These are phyloP conservation scores for Leccinum insolens DNA, from an alignment of 1,284 basidiomycete species.

Conservation along the genomic window DNA sequence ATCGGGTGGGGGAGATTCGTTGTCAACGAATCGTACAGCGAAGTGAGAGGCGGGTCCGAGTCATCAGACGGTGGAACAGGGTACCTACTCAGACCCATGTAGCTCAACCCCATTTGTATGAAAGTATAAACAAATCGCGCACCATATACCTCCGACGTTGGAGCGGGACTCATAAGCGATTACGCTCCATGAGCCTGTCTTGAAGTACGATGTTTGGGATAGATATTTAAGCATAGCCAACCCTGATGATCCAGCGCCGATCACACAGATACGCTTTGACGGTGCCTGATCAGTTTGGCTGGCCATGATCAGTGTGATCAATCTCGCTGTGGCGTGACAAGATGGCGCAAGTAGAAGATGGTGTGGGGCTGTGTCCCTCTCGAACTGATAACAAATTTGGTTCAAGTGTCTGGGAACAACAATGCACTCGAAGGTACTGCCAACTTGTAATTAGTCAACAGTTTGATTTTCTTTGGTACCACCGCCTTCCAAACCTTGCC, in stretches of 20 bases:
- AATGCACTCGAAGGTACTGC: too few species aligned
- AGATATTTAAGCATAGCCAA: slow-evolving; percentile 67
- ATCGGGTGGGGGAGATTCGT: slow-evolving; percentile 77
- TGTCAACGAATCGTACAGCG: slow-evolving; percentile 74
- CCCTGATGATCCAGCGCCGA: slow-evolving; percentile 71
- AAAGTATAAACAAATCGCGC: slow-evolving; percentile 16
- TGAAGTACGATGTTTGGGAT: slow-evolving; percentile 57
- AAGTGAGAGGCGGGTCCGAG: slow-evolving; percentile 58
- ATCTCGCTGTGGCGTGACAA: too few species aligned
- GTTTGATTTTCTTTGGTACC: too few species aligned
- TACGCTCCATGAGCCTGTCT: slow-evolving; percentile 57
- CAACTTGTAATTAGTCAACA: too few species aligned
- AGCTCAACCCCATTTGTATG: not conserved
- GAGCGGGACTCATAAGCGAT: slow-evolving; percentile 64
- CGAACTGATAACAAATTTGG: not conserved
- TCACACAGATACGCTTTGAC: slow-evolving; percentile 57
- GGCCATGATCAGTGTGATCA: slow-evolving; percentile 11
- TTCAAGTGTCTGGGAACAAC: too few species aligned
- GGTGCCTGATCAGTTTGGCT: slow-evolving; percentile 1
- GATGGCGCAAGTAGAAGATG: too few species aligned
- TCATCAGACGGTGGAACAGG: slow-evolving; percentile 47
- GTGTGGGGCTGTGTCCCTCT: too few species aligned
- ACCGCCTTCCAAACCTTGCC: not conserved
- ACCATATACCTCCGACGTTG: slow-evolving; percentile 77
- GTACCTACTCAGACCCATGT: slow-evolving; percentile 43